Evolutionary conservation across 768 basidiomycete species (phyloP), one percentile per base, ranked within the genome.

Genomic region (Dacryopinax primogenitus): DNA sequence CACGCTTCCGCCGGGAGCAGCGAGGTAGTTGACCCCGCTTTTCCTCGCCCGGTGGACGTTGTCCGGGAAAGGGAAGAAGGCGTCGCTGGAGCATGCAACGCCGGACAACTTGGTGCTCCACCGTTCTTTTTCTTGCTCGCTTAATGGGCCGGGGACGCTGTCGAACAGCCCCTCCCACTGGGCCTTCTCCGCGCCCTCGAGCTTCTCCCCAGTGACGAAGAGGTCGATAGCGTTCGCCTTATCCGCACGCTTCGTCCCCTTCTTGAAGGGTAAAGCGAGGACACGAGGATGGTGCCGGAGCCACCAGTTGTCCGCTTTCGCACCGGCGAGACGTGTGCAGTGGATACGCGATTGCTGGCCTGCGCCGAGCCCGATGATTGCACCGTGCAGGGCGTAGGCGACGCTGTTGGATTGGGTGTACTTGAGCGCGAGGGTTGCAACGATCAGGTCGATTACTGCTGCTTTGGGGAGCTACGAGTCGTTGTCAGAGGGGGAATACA

Each of bases 371-470:
- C 95, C 96, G 70, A 99, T 83, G 74, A 95, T 88, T 15, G 93
- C 85, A 13, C 96, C 96, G 71, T 85, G 87, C 71, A 85, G 86
- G 0, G 94, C 92, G 73, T 96, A 99, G 33, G 95, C 88, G 63
- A 99, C 96, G 68, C 91, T 94, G 82, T 99, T 98, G 62, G 96
- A 99, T 75, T 98, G 96, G 0, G 96, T 99, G 81, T 98, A 99
- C 75, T 98, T 99, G 71, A 98, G 82, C 0, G 95, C 88, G 26
- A 97, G 85, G 12, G 96, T 98, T 33, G 96, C 95, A 65, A 98
- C 91, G 69, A 94, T 90, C 66, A 99, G 79, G 74, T 98, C 96
- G n/a, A 83, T 90, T 64, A 90, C 70, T 1, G 92, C 95, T 37
- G 81, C 76, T 28, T 78, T 70, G 13, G 93, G 85, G 15, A 97